Conservation (phyloP, 495 filamentous ascomycete genomes). For the Acidomyces sp. region DNA sequence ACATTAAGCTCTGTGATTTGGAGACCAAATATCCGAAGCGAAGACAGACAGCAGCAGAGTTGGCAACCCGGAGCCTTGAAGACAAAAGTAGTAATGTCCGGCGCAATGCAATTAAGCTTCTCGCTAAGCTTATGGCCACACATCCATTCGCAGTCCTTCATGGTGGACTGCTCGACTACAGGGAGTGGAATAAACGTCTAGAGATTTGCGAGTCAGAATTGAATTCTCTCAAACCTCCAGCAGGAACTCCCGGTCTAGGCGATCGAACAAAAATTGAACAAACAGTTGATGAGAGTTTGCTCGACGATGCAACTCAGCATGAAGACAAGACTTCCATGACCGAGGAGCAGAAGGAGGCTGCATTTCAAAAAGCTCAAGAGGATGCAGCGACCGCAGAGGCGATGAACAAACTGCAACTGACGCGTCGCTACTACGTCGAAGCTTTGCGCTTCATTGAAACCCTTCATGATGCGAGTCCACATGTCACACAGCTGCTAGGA, state of each 20-base stretch:
- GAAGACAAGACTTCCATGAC: constrained; percentile 47
- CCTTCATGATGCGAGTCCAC: constrained; percentile 64
- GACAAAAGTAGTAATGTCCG: constrained; percentile 98
- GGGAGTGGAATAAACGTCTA: constrained; percentile 71
- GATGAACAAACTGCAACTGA: constrained; percentile 73
- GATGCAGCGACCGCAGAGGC: constrained; percentile 62
- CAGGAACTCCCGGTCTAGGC: constrained; percentile 62
- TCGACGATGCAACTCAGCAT: constrained; percentile 73
- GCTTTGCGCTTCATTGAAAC: constrained; percentile 90
- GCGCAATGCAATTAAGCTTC: constrained; percentile 84
- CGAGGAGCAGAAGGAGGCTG: constrained; percentile 45
- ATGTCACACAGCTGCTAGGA: constrained; percentile 73
- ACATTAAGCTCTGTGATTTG: constrained; percentile 77
- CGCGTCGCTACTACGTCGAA: constrained; percentile 78
- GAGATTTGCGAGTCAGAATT: constrained; percentile 71
- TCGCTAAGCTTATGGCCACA: constrained; percentile 74
- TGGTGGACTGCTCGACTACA: constrained; percentile 67
- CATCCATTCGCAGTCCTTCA: constrained; percentile 91
- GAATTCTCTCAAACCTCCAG: constrained; percentile 64
- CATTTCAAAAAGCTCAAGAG: constrained; percentile 56
- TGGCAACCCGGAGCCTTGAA: constrained; percentile 77
- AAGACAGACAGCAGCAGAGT: constrained; percentile 68
- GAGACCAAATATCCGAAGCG: constrained; percentile 91
- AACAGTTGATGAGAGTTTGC: constrained; percentile 58
- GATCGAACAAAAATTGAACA: constrained; percentile 42